These are phyloP conservation scores for Tilletia horrida DNA, from an alignment of 1,284 basidiomycete species.

Conservation along the genomic window DNA sequence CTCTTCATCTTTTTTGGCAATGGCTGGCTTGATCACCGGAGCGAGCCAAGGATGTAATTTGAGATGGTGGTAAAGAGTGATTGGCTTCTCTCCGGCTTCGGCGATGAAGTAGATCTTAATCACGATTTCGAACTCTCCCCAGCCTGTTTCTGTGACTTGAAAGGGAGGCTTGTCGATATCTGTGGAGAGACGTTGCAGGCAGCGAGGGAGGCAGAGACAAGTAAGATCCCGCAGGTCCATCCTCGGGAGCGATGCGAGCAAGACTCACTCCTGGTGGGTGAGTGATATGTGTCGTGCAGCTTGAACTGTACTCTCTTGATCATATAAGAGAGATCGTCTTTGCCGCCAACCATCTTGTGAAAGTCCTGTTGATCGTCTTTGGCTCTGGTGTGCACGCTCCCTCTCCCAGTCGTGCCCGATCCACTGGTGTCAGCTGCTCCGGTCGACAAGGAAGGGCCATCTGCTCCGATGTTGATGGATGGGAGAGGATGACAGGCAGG, in stretches of 20 bases:
- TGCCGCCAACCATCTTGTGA: conserved; percentile 52
- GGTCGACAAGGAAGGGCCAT: not conserved
- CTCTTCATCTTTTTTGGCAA: conserved; percentile 17
- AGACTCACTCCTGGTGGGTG: conserved; percentile 76
- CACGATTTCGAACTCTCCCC: conserved; percentile 97
- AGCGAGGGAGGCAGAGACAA: not conserved
- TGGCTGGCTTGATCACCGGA: conserved; percentile 28
- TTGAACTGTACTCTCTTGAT: conserved; percentile 90
- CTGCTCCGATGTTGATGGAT: conserved; percentile 26
- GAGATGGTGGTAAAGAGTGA: conserved; percentile 83
- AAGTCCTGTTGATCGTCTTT: conserved; percentile 48
- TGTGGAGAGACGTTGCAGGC: conserved; percentile 51
- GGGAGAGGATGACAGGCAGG: conserved; percentile 58
- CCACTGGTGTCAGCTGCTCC: not conserved
- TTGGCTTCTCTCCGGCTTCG: conserved; percentile 86
- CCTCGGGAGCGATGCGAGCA: not conserved
- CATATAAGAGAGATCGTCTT: conserved; percentile 53
- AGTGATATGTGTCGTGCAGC: conserved; percentile 92
- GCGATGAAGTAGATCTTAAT: conserved; percentile 88
- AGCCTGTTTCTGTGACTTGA: conserved; percentile 92
- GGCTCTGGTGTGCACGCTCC: conserved; percentile 41
- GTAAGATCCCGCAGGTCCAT: not conserved
- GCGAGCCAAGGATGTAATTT: conserved; percentile 90
- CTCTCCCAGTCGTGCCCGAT: conserved; percentile 9
- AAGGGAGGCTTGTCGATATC: conserved; percentile 90